Evolutionary conservation across 2,329 filamentous ascomycete genomes (phyloP).

Genomic region (Sporothrix globosa): DNA sequence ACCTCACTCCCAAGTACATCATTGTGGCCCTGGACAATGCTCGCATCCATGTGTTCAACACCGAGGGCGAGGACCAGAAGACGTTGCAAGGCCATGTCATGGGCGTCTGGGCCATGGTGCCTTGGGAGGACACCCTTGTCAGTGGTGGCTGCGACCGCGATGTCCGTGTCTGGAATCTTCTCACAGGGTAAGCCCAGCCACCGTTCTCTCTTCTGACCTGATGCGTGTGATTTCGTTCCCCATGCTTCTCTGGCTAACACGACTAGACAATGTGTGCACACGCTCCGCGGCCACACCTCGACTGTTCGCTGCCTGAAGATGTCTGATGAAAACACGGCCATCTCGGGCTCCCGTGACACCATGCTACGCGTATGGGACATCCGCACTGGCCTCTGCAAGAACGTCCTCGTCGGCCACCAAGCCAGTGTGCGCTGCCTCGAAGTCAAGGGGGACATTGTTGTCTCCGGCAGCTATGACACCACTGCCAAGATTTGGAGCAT

Average conservation of each 20-base stretch:
- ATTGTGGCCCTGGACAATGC: slow-evolving; percentile 97
- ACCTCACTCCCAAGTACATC: slow-evolving; percentile 94
- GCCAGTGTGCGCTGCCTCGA: slow-evolving; percentile 93
- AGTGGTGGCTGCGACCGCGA: slow-evolving; percentile 96
- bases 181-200: slow-evolving; percentile 71
- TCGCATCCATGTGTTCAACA: slow-evolving; percentile 97
- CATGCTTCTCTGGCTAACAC: slow-evolving; percentile 39
- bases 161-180: slow-evolving; percentile 95
- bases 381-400: slow-evolving; percentile 80
- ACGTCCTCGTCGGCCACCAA: slow-evolving; percentile 91
- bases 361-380: slow-evolving; percentile 96
- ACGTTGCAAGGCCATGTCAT: slow-evolving; percentile 95
- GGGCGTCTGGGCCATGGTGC: slow-evolving; percentile 99
- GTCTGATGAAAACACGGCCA: slow-evolving; percentile 90
- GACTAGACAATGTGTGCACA: slow-evolving; percentile 71
- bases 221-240: background rate
- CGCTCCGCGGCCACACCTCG: slow-evolving; percentile 90
- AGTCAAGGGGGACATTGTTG: slow-evolving; percentile 93
- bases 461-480: slow-evolving; percentile 98
- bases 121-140: slow-evolving; percentile 92
- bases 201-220: background rate
- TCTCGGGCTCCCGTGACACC: slow-evolving; percentile 94
- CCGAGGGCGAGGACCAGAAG: slow-evolving; percentile 82
- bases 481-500: slow-evolving; percentile 98
- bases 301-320: slow-evolving; percentile 97